phyloP scores from a whole-genome alignment of 1,139 yeast species.

The Suhomyces bokatorum region DNA sequence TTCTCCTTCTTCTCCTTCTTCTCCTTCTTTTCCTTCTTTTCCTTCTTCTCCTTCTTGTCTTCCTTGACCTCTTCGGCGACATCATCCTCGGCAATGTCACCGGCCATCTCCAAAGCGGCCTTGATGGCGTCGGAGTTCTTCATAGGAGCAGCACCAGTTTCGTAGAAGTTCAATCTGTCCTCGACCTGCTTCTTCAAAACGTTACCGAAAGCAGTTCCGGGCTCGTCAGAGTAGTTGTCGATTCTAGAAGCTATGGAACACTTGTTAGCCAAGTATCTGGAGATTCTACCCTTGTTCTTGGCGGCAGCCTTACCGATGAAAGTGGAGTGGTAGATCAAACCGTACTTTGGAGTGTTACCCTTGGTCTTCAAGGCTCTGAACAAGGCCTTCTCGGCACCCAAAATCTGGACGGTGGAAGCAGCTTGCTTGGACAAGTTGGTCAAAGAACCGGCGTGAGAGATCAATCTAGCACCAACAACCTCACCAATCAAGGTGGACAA shows the following conservation, averaged over 20 bases:
- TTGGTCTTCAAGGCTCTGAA: slow-evolving; percentile 98
- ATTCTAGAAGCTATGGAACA: slow-evolving; percentile 98
- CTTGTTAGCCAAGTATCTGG: slow-evolving; percentile 97
- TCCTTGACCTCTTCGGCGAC: slow-evolving; percentile 36
- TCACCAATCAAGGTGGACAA: slow-evolving; percentile 95
- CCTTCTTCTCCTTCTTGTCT: slow-evolving; percentile 51
- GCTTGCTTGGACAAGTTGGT: slow-evolving; percentile 96
- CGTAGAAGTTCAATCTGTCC: slow-evolving; percentile 94
- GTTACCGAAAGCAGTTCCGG: slow-evolving; percentile 83
- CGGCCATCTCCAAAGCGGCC: slow-evolving; percentile 77
- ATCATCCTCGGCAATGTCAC: slow-evolving; percentile 30
- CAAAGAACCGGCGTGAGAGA: slow-evolving; percentile 95
- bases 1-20: slow-evolving; percentile 58
- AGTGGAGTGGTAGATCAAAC: slow-evolving; percentile 95
- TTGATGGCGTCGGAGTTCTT: slow-evolving; percentile 93
- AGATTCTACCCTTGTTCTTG: slow-evolving; percentile 97
- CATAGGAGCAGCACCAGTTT: slow-evolving; percentile 95
- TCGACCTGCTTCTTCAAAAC: slow-evolving; percentile 95
- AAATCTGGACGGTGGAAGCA: slow-evolving; percentile 96
- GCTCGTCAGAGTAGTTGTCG: slow-evolving; percentile 90
- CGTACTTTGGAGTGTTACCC: slow-evolving; percentile 98
- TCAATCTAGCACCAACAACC: slow-evolving; percentile 96
- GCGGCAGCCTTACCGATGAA: slow-evolving; percentile 97
- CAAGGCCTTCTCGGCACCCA: slow-evolving; percentile 99
- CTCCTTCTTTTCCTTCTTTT: slow-evolving; percentile 56